Evolutionary conservation across 495 filamentous ascomycete genomes (phyloP), one percentile per base, ranked within the genome.

Genomic region (Bacidia gigantensis): DNA sequence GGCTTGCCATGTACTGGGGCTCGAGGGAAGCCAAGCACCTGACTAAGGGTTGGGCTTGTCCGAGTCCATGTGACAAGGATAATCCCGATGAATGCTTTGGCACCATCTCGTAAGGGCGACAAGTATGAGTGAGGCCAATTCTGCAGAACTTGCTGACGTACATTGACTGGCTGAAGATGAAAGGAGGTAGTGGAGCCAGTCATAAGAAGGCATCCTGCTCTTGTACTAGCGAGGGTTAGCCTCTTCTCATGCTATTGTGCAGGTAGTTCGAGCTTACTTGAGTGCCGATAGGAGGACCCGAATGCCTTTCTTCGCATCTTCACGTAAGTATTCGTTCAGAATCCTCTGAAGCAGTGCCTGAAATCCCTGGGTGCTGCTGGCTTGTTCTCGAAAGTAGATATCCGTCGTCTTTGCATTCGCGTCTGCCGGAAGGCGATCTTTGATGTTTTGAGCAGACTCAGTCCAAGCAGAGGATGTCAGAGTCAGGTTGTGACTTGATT

Each of bases 121-220:
- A 87, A 56, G 48, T 80, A 73, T 0, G 84, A 79, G 10, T 60
- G 60, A 18, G 66, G 59, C 82, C 83, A 86, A 26, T 67, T 55
- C 21, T 75, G 67, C 10, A 88, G 64, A 38, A 86, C 71, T 22
- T 74, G 69, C 60, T 82, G 72, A 2, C 86, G 77, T 26, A 75
- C 67, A 35, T 70, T 64, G 7, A 82, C 56, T 2, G 81, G 72
- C 55, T 85, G 85, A 47, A 78, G 67, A 49, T 83, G 74, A 21
- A 88, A 64, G 0, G 77, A 76, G 1, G 72, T 81, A 26, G 69
- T 68, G 21, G 78, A 78, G 21, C 83, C 82, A 0, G 84, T 88
- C 18, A 82, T 63, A 14, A 85, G 63, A 14, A 86, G 62, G 29
- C 79, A 86, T 9, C 84, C 85, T 0, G 79, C 66, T n/a, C 73